These are phyloP conservation scores for Cryptococcus sp. DNA, from an alignment of 1,284 basidiomycete species.

Conservation along the genomic window DNA sequence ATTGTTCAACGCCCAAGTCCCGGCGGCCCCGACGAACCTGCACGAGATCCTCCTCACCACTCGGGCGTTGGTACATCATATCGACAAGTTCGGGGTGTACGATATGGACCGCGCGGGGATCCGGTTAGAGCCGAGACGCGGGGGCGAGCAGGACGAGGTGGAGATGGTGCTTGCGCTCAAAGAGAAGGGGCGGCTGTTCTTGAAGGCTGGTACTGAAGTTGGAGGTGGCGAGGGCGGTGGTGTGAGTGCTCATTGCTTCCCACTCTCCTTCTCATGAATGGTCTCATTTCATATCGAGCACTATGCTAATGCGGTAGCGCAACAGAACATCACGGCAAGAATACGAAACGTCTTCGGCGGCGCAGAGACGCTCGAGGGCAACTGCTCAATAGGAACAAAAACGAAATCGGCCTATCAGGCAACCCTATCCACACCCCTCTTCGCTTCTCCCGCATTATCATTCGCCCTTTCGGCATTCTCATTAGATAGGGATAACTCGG, in stretches of 20 bases:
- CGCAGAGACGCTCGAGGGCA: slow-evolving; percentile 84
- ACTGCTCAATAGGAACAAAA: slow-evolving; percentile 81
- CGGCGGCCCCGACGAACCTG: slow-evolving; percentile 57
- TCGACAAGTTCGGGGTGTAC: slow-evolving; percentile 75
- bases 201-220: slow-evolving; percentile 87
- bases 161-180: slow-evolving; percentile 78
- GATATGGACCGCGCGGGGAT: slow-evolving; percentile 62
- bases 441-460: slow-evolving; percentile 50
- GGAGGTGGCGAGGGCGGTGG: slow-evolving; percentile 92
- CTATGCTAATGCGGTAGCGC: not conserved
- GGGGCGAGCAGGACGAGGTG: slow-evolving; percentile 70
- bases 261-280: not conserved
- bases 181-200: slow-evolving; percentile 75
- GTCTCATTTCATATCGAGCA: not conserved
- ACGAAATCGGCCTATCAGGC: slow-evolving; percentile 78
- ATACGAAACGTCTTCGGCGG: slow-evolving; percentile 89
- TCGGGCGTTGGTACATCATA: slow-evolving; percentile 64
- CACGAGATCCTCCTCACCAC: slow-evolving; percentile 69
- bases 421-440: slow-evolving; percentile 46
- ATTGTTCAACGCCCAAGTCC: slow-evolving; percentile 69
- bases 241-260: slow-evolving; percentile 57
- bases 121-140: slow-evolving; percentile 66
- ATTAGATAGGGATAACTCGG: slow-evolving; percentile 56
- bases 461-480: slow-evolving; percentile 51
- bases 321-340: slow-evolving; percentile 72